Evolutionary conservation across 495 filamentous ascomycete species (phyloP).

Genomic region (Hypoxylon intermedium): DNA sequence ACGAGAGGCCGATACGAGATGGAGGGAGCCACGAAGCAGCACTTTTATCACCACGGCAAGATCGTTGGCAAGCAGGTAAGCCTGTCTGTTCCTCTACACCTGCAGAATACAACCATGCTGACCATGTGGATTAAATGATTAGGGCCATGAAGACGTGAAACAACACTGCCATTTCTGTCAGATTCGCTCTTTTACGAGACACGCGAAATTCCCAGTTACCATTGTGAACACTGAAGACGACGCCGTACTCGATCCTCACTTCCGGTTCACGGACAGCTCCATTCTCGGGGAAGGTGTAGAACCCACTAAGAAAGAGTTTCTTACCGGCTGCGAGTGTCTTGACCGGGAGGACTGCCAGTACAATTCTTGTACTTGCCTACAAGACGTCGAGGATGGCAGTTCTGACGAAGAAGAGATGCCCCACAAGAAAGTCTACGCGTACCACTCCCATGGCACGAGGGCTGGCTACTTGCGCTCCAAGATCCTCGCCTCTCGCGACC

Average conservation of each 20-base stretch:
- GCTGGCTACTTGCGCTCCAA: constrained; percentile 52
- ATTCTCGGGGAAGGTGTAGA: constrained; percentile 54
- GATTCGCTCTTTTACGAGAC: constrained; percentile 54
- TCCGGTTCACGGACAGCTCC: constrained; percentile 60
- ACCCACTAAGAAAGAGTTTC: constrained; percentile 55
- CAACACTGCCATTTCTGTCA: constrained; percentile 59
- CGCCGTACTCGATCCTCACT: constrained; percentile 54
- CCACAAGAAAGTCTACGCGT: constrained; percentile 51
- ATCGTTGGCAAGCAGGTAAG: constrained; percentile 39
- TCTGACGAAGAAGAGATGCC: constrained; percentile 22
- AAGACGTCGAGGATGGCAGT: constrained; percentile 54
- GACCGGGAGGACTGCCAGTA: constrained; percentile 57
- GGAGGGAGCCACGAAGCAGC: constrained; percentile 46
- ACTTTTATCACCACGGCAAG: constrained; percentile 53
- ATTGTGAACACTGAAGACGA: constrained; percentile 57
- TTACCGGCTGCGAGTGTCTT: constrained; percentile 61
- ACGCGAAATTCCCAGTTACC: constrained; percentile 49
- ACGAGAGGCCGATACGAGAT: constrained; percentile 32
- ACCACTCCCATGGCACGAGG: constrained; percentile 50
- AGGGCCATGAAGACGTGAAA: constrained; percentile 40
- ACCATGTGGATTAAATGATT: not conserved
- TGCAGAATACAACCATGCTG: not conserved
- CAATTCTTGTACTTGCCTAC: constrained; percentile 58
- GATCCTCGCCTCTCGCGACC: constrained; percentile 59
- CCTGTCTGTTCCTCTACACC: too few species aligned